Evolutionary conservation across 345 rosid genomes (phyloP).

Genomic region (Syzygium oleosum): DNA sequence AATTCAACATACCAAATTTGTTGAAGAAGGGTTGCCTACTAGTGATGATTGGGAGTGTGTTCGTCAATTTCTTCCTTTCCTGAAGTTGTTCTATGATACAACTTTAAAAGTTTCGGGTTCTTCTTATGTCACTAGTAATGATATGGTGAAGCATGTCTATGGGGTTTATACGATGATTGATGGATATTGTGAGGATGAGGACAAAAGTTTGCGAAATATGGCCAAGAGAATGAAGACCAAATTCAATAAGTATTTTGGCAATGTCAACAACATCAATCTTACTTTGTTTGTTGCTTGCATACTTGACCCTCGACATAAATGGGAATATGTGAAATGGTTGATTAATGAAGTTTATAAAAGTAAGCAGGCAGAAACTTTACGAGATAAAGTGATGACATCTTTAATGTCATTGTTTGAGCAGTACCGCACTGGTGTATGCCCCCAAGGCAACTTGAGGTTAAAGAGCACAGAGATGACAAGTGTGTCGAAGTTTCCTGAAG

Average conservation of each 20-base stretch:
- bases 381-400: neutral
- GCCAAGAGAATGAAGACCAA: neutral
- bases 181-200: neutral
- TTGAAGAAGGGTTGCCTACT: neutral
- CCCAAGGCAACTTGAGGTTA: neutral
- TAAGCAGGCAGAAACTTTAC: neutral
- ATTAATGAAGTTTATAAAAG: neutral
- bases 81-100: neutral
- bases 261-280: neutral
- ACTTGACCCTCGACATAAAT: neutral
- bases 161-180: neutral
- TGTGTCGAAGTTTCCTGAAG: neutral
- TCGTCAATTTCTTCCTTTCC: neutral
- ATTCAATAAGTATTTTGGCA: constrained; percentile 7
- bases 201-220: neutral
- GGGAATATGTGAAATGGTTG: neutral
- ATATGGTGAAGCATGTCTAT: neutral
- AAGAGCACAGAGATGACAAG: neutral
- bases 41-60: constrained; percentile 2
- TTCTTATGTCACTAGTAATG: neutral
- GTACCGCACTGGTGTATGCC: neutral
- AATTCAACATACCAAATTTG: neutral
- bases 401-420: neutral
- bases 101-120: neutral
- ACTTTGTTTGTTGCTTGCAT: neutral